Base-by-base conservation (phyloP, 208 protist genomes). In the Ichthyophonus hoferi region DNA sequence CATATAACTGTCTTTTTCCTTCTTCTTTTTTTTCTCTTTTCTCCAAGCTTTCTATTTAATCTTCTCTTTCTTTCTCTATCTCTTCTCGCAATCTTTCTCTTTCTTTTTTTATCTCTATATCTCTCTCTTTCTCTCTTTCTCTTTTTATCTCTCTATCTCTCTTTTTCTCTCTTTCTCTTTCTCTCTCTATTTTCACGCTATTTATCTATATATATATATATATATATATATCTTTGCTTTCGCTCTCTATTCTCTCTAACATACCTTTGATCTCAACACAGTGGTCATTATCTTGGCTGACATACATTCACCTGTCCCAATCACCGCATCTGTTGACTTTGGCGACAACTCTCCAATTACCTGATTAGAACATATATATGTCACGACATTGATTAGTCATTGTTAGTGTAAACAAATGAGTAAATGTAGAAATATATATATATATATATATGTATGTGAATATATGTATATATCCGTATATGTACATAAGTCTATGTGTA, bases 321-420 rank as follows among this genome's bases (percentile, higher is more conserved):
- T 79, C 12, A 91, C 58, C 12, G 76, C 42, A 43, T 91, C 89
- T 34, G 84, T 7, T 0, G 84, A 89, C 2, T 79, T n/a, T 31
- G 89, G 40, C 2, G 84, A 89, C 34, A 91, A 41, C 89, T 91
- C 89, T 0, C 86, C 78, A 41, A 91, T 91, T 24, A 91, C 89
- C 42, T 58, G 31, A 40, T 42, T 7, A 31, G 33, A 43, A 40
- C 0, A 85, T 42, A 58, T 0, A 50, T 24, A 3, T 58, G 42
- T 85, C 2, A 0, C 41, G 3, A 17, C 33, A 40, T 40, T 3
- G 7, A 81, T 40, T 14, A 81, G 77, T 35, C 3, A 39, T 81
- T 35, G 7, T 35, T 31, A 31, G 33, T 7, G 12, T 2, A 1
- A 58, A 34, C 77, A 34, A 81, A 33, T 37, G n/a, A 81, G 12